Evolutionary conservation across 371 early-diverging fungal genomes (phyloP), one percentile per base, ranked within the genome.

Genomic region (Cokeromyces recurvatus): DNA sequence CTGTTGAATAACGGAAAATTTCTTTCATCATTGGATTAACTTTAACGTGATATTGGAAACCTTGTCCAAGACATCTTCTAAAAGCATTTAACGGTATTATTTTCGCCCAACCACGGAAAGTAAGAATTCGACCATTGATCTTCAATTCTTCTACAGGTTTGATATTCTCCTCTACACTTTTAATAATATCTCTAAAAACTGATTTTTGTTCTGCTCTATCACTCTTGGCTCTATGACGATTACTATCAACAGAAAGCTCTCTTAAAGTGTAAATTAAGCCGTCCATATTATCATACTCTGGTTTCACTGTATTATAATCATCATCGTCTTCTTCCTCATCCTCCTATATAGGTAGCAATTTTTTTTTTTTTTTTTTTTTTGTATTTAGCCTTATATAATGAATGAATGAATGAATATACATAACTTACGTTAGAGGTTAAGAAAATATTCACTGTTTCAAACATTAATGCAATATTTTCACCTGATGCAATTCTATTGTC

Each of bases 401-500:
- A n/a, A n/a, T n/a, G n/a, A n/a, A 34, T 34, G 15, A 14, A 34
- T 9, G 35, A 14, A 4, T 11, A 34, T 14, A n/a, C 4, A 38
- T 40, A 1, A 17, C 43, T 16, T 31, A 46, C 55, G 32, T 55
- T 43, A 8, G 29, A 15, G 10, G 27, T n/a, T 22, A 46, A 46
- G 21, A 53, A 53, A 17, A 63, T 51, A 36, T 63, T 53, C 5
- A 55, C 46, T 17, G 49, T 68, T 53, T 83, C 84, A 56, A 87
- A 78, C 60, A 88, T 74, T 31, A 87, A 55, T 0, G 86, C 91
- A 60, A 87, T 81, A 59, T 87, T 84, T 63, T 88, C 86, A 20
- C 87, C 89, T 9, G 84, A 68, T 15, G 88, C 83, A 9, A 87
- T 76, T 4, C 91, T 78, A 12, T 85, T 72, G n/a, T 84, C 84